Base-by-base conservation (phyloP, 2,329 filamentous ascomycete species). In the Bipolaris cookei region DNA sequence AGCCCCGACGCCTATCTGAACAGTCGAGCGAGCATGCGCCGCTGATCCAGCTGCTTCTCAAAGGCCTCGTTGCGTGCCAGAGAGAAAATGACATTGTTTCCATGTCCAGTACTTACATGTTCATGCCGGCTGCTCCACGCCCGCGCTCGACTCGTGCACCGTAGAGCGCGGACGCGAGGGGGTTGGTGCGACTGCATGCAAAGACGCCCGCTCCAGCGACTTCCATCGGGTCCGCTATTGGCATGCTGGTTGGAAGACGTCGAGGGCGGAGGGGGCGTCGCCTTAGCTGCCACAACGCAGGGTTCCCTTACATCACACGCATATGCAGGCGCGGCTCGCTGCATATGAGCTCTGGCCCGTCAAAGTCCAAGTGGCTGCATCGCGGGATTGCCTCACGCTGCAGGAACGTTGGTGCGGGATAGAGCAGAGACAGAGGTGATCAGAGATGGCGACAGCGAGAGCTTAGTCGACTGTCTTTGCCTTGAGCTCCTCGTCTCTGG, bases 241-340 rank as follows among this genome's bases (percentile, higher is more conserved):
- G 58, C 64, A 65, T 67, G 53, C 58, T 50, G 48, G 53, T 56
- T 46, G 47, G 52, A 56, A 51, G 10, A 20, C 18, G 18, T 41
- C 20, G 38, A 41, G 38, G 5, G 38, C 21, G 38, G 38, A 41
- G 59, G 54, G 63, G 68, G 62, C 61, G 57, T 48, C 58, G 56
- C 57, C 59, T 57, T 60, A 58, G 57, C 58, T 51, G 49, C 45
- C 54, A 56, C 59, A 28, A 56, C 42, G 58, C 69, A 72, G 67
- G 71, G 71, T 66, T 67, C 51, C 54, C 62, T 66, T 68, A 62
- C 62, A 72, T 73, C 66, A 73, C 72, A 73, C 60, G 72, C 73
- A 76, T 74, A 74, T 75, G 73, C 72, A 75, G 58, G 62, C 59
- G 65, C 73, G 73, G 73, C 72, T 72, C 63, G 51, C 57, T 75